Evolutionary conservation across 257 asterid genomes (phyloP).

Genomic region (Lycium ferocissimum): DNA sequence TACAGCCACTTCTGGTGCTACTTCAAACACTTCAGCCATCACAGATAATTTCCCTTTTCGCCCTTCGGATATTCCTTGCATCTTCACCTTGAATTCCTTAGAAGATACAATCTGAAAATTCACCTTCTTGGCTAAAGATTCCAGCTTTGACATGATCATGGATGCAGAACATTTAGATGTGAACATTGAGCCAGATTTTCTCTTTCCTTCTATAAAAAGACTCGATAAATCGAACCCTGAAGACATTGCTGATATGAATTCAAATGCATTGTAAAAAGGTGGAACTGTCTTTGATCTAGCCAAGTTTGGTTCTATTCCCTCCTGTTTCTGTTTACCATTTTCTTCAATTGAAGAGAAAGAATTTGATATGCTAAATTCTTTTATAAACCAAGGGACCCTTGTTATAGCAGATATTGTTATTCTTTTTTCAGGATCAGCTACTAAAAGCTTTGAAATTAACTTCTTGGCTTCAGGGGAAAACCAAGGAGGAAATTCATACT

Average conservation of each 20-base stretch:
- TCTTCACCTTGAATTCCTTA: conserved; percentile 66
- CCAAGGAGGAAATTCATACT: conserved; percentile 75
- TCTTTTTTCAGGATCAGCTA: conserved; percentile 65
- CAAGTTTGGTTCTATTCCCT: conserved; percentile 28
- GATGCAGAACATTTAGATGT: conserved; percentile 69
- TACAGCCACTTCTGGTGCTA: conserved; percentile 83
- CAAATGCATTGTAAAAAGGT: conserved; percentile 77
- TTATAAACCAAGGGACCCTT: conserved; percentile 68
- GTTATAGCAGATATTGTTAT: conserved; percentile 57
- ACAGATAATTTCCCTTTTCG: conserved; percentile 71
- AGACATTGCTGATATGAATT: conserved; percentile 83
- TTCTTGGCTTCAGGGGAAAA: conserved; percentile 62
- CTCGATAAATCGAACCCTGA: conserved; percentile 80
- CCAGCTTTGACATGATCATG: conserved; percentile 56
- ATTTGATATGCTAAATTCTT: conserved; percentile 46
- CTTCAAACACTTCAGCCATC: conserved; percentile 79
- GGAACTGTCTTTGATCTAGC: conserved; percentile 59
- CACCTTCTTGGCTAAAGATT: conserved; percentile 62
- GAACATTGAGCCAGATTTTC: conserved; percentile 64
- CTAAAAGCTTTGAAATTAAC: conserved; percentile 63
- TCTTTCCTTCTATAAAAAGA: conserved; percentile 49
- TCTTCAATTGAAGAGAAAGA: conserved; percentile 49
- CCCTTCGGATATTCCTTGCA: conserved; percentile 74
- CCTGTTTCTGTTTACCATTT: conserved; percentile 26
- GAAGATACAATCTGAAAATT: conserved; percentile 47